Conservation (phyloP, 345 rosid species). For the Citrus australasica region DNA sequence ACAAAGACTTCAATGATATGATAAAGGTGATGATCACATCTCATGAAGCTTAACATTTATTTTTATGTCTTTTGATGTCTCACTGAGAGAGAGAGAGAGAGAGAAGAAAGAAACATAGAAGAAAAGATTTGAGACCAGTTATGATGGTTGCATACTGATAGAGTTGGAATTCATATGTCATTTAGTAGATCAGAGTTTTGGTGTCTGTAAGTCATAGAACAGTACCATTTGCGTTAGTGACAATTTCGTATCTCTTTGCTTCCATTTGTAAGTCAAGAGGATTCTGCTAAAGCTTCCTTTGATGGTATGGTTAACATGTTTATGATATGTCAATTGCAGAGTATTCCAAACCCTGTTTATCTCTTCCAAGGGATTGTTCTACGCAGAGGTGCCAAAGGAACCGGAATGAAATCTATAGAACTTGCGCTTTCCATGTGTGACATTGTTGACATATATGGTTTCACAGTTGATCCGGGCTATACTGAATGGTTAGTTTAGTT, state of each 20-base stretch:
- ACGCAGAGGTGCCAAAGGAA: slow-evolving; percentile 98
- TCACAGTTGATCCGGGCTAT: slow-evolving; percentile 98
- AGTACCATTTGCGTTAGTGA: not conserved
- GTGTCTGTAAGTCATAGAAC: slow-evolving; percentile 1
- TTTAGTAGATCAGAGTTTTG: slow-evolving; percentile 6
- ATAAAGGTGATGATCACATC: slow-evolving; percentile 60
- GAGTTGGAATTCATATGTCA: slow-evolving; percentile 2
- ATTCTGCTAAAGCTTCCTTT: not conserved
- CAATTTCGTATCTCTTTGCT: not conserved
- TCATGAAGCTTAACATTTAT: not conserved
- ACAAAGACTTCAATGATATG: slow-evolving; percentile 85
- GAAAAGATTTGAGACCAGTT: not conserved
- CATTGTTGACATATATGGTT: slow-evolving; percentile 90
- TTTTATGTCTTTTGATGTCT: not conserved
- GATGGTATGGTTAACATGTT: slow-evolving; percentile 4
- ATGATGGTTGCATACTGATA: slow-evolving; percentile 1
- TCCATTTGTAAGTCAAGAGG: not conserved
- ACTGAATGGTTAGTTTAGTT: slow-evolving; percentile 73
- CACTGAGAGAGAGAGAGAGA: not conserved
- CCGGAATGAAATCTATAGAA: slow-evolving; percentile 95
- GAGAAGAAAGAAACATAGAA: not conserved
- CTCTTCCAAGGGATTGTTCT: slow-evolving; percentile 96
- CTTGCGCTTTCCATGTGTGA: slow-evolving; percentile 96
- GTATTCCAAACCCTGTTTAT: slow-evolving; percentile 91
- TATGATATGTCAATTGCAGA: slow-evolving; percentile 41